Conservation (phyloP, 352 stramenopile genomes). For the Pythium volutum region DNA sequence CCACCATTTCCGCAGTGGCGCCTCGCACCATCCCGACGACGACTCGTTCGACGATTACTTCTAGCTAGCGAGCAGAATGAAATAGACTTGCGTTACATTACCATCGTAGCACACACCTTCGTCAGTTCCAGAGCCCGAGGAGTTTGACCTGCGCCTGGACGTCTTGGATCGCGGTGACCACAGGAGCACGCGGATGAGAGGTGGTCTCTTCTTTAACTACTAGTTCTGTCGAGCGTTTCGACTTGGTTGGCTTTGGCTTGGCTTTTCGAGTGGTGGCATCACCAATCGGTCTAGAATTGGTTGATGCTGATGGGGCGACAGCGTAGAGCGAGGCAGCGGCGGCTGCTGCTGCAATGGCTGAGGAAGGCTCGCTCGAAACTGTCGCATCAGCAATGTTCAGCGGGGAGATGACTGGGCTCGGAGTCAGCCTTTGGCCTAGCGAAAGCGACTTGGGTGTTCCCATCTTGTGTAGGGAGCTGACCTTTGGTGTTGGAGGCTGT, state of each 20-base stretch:
- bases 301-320: background rate
- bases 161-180: conserved; percentile 23
- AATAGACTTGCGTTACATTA: background rate
- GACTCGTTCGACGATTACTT: conserved; percentile 17
- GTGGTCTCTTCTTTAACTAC: background rate
- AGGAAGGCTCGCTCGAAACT: background rate
- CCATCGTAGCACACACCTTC: background rate
- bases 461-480: conserved; percentile 2
- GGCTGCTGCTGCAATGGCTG: conserved; percentile 6
- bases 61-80: conserved; percentile 4
- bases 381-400: background rate
- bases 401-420: background rate
- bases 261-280: background rate
- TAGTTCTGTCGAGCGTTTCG: background rate
- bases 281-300: background rate
- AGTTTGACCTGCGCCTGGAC: conserved; percentile 24
- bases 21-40: background rate
- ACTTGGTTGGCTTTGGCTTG: conserved; percentile 1
- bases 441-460: background rate
- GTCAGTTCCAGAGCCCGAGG: conserved; percentile 25
- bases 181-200: background rate
- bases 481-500: background rate
- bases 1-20: background rate
- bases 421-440: background rate
- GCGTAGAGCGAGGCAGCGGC: conserved; percentile 23